phyloP scores from a whole-genome alignment of 1,139 yeast species.

The Suhomyces bribrorum region DNA sequence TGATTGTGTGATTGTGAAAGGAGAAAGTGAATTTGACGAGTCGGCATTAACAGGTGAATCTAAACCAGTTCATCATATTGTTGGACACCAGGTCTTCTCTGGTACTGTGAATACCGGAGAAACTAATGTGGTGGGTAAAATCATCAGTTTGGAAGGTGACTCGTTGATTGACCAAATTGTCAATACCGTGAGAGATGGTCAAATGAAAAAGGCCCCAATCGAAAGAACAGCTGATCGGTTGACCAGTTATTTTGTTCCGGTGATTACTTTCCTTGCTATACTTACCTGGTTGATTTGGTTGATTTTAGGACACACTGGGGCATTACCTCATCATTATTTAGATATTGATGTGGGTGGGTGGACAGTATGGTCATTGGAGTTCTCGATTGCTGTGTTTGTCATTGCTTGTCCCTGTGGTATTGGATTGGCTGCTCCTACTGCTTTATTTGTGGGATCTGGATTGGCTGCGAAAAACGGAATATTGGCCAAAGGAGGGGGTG shows the following conservation, averaged over 20 bases:
- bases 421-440: slow-evolving; percentile 52
- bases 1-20: slow-evolving; percentile 64
- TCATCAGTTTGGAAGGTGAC: slow-evolving; percentile 63
- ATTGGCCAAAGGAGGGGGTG: slow-evolving; percentile 78
- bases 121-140: slow-evolving; percentile 52
- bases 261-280: slow-evolving; percentile 60
- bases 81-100: slow-evolving; percentile 67
- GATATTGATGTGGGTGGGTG: slow-evolving; percentile 74
- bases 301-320: slow-evolving; percentile 53
- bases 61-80: slow-evolving; percentile 44
- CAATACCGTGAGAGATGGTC: slow-evolving; percentile 72
- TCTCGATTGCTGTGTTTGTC: slow-evolving; percentile 77
- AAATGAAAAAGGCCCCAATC: slow-evolving; percentile 70
- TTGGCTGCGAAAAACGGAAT: slow-evolving; percentile 62
- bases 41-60: slow-evolving; percentile 81
- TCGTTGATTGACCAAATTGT: slow-evolving; percentile 72
- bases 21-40: slow-evolving; percentile 66
- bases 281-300: slow-evolving; percentile 72
- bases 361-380: slow-evolving; percentile 75
- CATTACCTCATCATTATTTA: slow-evolving; percentile 54
- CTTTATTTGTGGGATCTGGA: slow-evolving; percentile 49
- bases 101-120: slow-evolving; percentile 71
- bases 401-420: slow-evolving; percentile 53
- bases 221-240: slow-evolving; percentile 70
- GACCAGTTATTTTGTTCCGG: slow-evolving; percentile 74